phyloP scores from a whole-genome alignment of 352 stramenopile genomes.

The Phytophthora tentaculata region DNA sequence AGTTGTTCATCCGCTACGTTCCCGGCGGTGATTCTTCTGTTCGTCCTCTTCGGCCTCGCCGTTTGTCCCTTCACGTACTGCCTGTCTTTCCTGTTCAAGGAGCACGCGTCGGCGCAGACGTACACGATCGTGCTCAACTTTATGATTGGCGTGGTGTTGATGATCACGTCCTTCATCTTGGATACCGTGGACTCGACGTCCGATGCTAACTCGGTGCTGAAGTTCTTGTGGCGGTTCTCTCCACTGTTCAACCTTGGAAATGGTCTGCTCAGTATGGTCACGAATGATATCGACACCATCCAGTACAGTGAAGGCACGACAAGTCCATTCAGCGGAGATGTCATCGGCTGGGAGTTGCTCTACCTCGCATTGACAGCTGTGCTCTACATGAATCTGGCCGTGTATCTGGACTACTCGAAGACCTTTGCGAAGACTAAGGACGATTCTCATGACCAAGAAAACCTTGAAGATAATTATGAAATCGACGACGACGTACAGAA shows the following conservation, averaged over 20 bases:
- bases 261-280: conserved; percentile 31
- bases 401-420: conserved; percentile 40
- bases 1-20: conserved; percentile 53
- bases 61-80: conserved; percentile 67
- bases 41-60: conserved; percentile 62
- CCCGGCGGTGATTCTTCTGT: conserved; percentile 52
- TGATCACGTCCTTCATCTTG: conserved; percentile 64
- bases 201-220: conserved; percentile 53
- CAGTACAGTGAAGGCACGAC: conserved; percentile 30
- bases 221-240: conserved; percentile 75
- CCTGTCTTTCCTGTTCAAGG: conserved; percentile 67
- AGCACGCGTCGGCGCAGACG: conserved; percentile 63
- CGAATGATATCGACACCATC: conserved; percentile 28
- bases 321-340: conserved; percentile 51
- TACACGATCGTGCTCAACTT: conserved; percentile 76
- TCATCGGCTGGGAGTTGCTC: conserved; percentile 54
- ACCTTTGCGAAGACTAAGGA: conserved; percentile 36
- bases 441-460: conserved; percentile 2
- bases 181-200: conserved; percentile 41
- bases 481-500: conserved; percentile 43
- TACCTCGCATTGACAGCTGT: conserved; percentile 21
- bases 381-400: conserved; percentile 37
- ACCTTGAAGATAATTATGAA: conserved; percentile 9
- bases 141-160: conserved; percentile 57
- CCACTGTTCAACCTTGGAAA: conserved; percentile 54